These are phyloP conservation scores for Schizosaccharomyces lindneri DNA, from an alignment of 805 yeast species.

Conservation along the genomic window DNA sequence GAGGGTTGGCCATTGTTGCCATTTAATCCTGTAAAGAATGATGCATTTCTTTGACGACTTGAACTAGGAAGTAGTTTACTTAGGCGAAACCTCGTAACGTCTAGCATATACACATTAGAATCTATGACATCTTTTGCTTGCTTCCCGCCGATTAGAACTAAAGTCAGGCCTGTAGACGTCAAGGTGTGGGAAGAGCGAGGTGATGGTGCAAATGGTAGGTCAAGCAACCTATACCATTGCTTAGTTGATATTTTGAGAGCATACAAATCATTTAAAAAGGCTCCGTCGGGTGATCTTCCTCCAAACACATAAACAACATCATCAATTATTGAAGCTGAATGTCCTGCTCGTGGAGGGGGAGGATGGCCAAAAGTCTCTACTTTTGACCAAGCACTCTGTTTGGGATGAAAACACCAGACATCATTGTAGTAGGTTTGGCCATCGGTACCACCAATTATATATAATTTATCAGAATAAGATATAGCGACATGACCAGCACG, in stretches of 20 bases:
- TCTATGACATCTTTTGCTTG: not conserved
- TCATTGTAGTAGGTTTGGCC: conserved; percentile 45
- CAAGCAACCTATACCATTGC: not conserved
- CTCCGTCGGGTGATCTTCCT: conserved; percentile 58
- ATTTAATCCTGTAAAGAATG: not conserved
- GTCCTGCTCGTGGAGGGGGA: conserved; percentile 86
- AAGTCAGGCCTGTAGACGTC: not conserved
- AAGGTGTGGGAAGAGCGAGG: not conserved
- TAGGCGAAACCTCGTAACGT: not conserved
- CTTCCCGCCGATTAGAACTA: not conserved
- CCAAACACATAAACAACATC: conserved; percentile 70
- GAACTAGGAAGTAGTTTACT: not conserved
- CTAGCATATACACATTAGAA: not conserved
- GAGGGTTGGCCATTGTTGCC: not conserved
- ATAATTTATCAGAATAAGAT: conserved; percentile 50
- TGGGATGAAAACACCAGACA: conserved; percentile 59
- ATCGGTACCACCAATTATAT: conserved; percentile 82
- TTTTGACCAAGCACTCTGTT: conserved; percentile 40
- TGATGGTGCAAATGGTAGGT: not conserved
- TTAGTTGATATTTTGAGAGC: conserved; percentile 35
- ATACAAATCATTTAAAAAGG: conserved; percentile 36
- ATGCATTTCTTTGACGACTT: not conserved
- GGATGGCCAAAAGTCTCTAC: conserved; percentile 39
- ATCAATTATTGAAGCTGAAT: conserved; percentile 55
- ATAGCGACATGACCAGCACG: conserved; percentile 79